Evolutionary conservation across 257 asterid species (phyloP), one percentile per base, ranked within the genome.

Genomic region (Penstemon davidsonii): DNA sequence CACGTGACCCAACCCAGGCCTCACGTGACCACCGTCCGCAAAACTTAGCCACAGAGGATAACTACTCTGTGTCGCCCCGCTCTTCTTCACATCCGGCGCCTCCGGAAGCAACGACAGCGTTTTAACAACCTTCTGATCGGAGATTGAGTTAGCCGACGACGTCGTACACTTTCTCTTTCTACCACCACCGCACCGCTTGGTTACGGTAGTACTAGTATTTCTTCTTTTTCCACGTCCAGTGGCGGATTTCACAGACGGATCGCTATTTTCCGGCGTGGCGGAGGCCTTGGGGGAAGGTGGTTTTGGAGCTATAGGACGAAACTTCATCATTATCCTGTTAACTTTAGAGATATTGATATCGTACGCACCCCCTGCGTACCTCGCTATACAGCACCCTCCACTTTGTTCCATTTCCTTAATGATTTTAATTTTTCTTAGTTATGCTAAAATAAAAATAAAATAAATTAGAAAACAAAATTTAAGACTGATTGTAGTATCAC

Each of bases 251-350:
- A 33, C 56, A 2, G 61, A 5, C 3, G 60, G 3, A 0, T 74
- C 67, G 63, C 60, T n/a, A 39, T 64, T 76, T 19, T 80, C 81
- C 43, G 81, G 43, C 44, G 70, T 8, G 36, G 8, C 7, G 11
- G 54, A 49, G n/a, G 66, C 15, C n/a, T 51, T 42, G 3, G 66
- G 41, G 10, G 68, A 71, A 47, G 79, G 60, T 2, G 97, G 97
- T 52, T 88, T 91, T 0, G 97, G 97, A 0, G 97, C 97, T 13
- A 91, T 88, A 0, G 96, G 97, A 40, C 97, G 87, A 68, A 75
- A 91, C 59, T 72, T 69, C 4, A 83, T 77, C 95, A 91, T 86
- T 80, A 91, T 87, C 11, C 79, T 55, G 18, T 78, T 83, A 19
- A 88, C 67, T 42, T 79, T 86, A 0, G 91, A 81, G 79, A 67